These are phyloP conservation scores for Phytophthora hibernalis DNA, from an alignment of 352 stramenopile species.

Conservation along the genomic window DNA sequence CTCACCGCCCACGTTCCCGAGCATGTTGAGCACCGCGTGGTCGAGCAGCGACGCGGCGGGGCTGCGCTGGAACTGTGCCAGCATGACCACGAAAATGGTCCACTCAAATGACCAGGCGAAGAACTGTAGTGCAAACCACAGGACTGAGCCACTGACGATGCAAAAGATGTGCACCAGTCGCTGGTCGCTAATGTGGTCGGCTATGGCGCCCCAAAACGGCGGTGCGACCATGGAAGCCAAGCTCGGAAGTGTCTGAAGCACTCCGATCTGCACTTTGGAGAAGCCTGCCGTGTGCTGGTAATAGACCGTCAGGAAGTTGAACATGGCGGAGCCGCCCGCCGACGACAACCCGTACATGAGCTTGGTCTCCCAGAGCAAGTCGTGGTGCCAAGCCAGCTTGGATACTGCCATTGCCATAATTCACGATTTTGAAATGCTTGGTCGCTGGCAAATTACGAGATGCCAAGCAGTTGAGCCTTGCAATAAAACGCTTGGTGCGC, in stretches of 20 bases:
- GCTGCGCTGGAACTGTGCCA: conserved; percentile 60
- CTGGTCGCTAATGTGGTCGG: conserved; percentile 62
- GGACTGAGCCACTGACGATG: conserved; percentile 54
- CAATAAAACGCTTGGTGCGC: background rate
- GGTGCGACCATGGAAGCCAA: conserved; percentile 62
- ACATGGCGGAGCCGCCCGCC: conserved; percentile 53
- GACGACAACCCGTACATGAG: conserved; percentile 66
- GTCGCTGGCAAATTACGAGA: background rate
- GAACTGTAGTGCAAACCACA: conserved; percentile 63
- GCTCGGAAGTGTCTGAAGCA: conserved; percentile 67
- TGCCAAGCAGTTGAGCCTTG: background rate
- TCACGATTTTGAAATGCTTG: background rate
- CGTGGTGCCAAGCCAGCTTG: conserved; percentile 4
- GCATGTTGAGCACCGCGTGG: conserved; percentile 63
- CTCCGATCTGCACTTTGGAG: conserved; percentile 76
- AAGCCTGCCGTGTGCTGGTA: conserved; percentile 63
- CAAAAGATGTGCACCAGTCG: conserved; percentile 62
- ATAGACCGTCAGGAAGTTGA: conserved; percentile 77
- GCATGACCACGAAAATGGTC: conserved; percentile 47
- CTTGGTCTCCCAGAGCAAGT: conserved; percentile 57
- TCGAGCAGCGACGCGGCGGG: conserved; percentile 61
- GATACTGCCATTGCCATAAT: conserved; percentile 2
- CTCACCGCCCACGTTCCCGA: conserved; percentile 63
- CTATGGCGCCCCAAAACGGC: conserved; percentile 69
- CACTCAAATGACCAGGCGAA: conserved; percentile 45